Percentiles rank a stretch among this genome's conserved stretches.
phyloP scores from a whole-genome alignment of 148 eudicot species.

The Vaccinium corymbosum region DNA sequence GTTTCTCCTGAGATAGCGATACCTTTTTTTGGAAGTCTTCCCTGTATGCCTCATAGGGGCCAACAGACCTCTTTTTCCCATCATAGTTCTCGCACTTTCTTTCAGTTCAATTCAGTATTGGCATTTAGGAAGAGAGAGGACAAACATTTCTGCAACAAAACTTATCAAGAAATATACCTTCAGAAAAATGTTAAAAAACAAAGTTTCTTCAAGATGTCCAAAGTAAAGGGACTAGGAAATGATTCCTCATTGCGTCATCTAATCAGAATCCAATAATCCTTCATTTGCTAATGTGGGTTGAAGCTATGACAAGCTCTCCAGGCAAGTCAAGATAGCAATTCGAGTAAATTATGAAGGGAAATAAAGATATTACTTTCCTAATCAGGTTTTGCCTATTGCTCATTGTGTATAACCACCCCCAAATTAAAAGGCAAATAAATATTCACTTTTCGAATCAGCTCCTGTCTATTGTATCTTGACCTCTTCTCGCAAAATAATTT shows the following conservation, averaged over 20 bases:
- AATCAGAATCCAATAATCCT: background rate
- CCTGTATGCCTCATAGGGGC: background rate
- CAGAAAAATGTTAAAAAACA: background rate
- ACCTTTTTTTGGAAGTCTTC: background rate
- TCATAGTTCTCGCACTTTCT: background rate
- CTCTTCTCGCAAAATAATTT: background rate
- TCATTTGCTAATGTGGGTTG: background rate
- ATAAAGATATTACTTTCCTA: background rate
- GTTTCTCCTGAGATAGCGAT: background rate
- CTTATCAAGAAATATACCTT: background rate
- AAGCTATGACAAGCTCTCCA: background rate
- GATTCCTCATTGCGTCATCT: background rate
- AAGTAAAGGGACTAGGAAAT: constrained; percentile 2
- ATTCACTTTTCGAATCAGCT: background rate
- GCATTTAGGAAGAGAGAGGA: background rate
- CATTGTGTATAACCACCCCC: background rate
- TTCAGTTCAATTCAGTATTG: background rate
- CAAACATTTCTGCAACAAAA: background rate
- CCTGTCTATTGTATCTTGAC: background rate
- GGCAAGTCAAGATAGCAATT: background rate
- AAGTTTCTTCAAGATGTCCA: background rate
- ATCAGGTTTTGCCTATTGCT: too few species aligned
- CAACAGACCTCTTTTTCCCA: background rate
- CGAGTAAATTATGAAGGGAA: background rate
- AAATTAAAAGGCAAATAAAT: background rate